Conservation (phyloP, 805 yeast genomes). For the Starmerella bombi region DNA sequence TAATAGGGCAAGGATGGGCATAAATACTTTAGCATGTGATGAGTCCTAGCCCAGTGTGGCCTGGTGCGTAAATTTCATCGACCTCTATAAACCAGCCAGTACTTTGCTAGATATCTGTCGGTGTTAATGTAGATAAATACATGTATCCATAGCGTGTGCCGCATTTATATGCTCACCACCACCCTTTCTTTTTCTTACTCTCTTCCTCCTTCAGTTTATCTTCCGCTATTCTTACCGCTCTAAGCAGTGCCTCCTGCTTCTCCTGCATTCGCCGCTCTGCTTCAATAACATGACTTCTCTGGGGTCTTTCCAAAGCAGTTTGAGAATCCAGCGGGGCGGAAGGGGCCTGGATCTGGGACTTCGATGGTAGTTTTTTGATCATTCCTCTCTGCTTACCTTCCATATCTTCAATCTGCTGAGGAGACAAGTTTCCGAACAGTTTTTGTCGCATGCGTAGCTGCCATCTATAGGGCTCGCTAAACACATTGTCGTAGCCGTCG, state of each 20-base stretch:
- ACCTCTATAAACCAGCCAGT: too few relatives aligned
- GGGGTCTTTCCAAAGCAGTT: conserved; percentile 50
- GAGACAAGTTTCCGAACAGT: conserved; percentile 36
- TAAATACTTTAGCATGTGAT: too few relatives aligned
- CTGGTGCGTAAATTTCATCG: too few relatives aligned
- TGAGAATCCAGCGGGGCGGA: conserved; percentile 29
- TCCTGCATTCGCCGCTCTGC: conserved; percentile 60
- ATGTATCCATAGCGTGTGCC: too few relatives aligned
- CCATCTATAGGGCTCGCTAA: conserved; percentile 51
- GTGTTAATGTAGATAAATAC: too few relatives aligned
- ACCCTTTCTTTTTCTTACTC: not conserved
- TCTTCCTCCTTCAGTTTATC: conserved; percentile 16
- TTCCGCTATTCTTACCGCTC: conserved; percentile 37
- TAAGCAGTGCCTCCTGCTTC: conserved; percentile 44
- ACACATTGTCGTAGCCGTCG: conserved; percentile 65
- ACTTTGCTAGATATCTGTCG: too few relatives aligned
- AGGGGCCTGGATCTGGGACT: conserved; percentile 18
- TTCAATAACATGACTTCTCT: conserved; percentile 56
- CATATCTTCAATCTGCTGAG: conserved; percentile 52
- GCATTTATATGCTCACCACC: not conserved
- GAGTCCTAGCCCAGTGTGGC: too few relatives aligned
- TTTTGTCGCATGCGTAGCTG: conserved; percentile 45
- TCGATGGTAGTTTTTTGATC: conserved; percentile 16
- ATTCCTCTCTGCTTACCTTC: conserved; percentile 29
- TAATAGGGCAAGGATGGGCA: too few relatives aligned